phyloP scores from a whole-genome alignment of 2,329 filamentous ascomycete genomes.

The Lachnellula occidentalis region DNA sequence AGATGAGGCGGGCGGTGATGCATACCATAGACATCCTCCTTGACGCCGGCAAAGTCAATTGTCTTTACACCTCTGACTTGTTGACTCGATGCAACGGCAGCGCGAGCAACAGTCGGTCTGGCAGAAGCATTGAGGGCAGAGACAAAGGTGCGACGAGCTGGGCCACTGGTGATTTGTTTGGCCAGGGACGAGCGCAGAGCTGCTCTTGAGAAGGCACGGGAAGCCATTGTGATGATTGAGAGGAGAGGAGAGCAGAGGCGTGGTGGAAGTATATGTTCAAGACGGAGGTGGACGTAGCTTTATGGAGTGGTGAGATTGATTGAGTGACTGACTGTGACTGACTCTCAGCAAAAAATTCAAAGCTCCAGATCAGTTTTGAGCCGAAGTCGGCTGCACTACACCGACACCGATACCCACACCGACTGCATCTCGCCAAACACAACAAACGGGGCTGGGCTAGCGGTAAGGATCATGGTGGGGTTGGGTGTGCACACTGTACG shows the following conservation, averaged over 20 bases:
- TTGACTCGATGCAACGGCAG: constrained; percentile 41
- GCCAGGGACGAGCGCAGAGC: constrained; percentile 58
- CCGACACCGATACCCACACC: too few relatives aligned
- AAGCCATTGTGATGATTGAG: constrained; percentile 60
- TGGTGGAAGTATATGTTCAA: neutral
- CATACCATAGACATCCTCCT: constrained; percentile 91
- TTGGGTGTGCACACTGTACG: too few relatives aligned
- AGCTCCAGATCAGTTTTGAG: too few relatives aligned
- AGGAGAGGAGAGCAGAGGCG: constrained; percentile 20
- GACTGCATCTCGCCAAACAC: too few relatives aligned
- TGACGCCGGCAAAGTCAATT: constrained; percentile 90
- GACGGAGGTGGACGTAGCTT: too few relatives aligned
- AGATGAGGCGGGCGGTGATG: constrained; percentile 4
- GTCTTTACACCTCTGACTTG: constrained; percentile 89
- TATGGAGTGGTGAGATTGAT: too few relatives aligned
- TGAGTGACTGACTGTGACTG: too few relatives aligned
- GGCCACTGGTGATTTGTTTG: constrained; percentile 54
- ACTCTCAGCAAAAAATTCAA: too few relatives aligned
- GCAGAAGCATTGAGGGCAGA: constrained; percentile 52
- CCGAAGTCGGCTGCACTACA: too few relatives aligned
- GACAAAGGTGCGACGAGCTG: constrained; percentile 57
- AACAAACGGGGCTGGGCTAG: too few relatives aligned
- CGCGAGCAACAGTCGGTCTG: constrained; percentile 46
- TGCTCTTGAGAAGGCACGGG: constrained; percentile 62
- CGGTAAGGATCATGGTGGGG: too few relatives aligned